Evolutionary conservation across 176 grass and related monocot genomes (phyloP).

Genomic region (Miscanthus lutarioriparius): DNA sequence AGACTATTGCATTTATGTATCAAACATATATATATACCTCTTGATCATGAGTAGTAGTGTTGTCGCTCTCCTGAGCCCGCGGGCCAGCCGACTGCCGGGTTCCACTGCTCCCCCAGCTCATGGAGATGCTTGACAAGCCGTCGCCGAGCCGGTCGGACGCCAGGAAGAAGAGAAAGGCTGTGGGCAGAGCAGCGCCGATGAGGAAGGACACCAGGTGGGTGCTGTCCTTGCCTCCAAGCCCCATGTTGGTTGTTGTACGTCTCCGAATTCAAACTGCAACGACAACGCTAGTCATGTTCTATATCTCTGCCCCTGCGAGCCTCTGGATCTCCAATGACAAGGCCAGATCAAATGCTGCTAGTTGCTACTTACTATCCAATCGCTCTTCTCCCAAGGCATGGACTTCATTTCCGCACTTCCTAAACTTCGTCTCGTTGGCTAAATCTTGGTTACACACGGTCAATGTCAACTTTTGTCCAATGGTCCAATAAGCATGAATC

Average conservation of each 20-base stretch:
- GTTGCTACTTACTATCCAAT: not conserved
- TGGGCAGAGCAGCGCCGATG: conserved; percentile 46
- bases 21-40: not conserved
- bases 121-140: conserved; percentile 15
- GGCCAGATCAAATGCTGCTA: too few relatives aligned
- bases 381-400: not conserved
- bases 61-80: too few relatives aligned
- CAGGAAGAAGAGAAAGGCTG: conserved; percentile 20
- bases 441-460: not conserved
- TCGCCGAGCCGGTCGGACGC: conserved; percentile 36
- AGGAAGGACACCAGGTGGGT: conserved; percentile 38
- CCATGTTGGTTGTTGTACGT: not conserved
- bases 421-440: not conserved
- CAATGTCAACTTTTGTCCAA: not conserved
- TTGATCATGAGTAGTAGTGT: not conserved
- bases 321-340: not conserved
- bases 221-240: conserved; percentile 26
- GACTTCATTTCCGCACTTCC: not conserved
- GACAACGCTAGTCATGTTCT: too few relatives aligned
- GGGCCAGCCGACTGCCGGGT: not conserved
- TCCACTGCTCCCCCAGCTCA: not conserved
- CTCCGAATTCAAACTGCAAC: not conserved
- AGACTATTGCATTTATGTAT: not conserved
- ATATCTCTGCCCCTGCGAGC: not conserved
- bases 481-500: not conserved